These are phyloP conservation scores for Hsuehochloa calcarea DNA, from an alignment of 176 grass and related monocot genomes.

Conservation along the genomic window DNA sequence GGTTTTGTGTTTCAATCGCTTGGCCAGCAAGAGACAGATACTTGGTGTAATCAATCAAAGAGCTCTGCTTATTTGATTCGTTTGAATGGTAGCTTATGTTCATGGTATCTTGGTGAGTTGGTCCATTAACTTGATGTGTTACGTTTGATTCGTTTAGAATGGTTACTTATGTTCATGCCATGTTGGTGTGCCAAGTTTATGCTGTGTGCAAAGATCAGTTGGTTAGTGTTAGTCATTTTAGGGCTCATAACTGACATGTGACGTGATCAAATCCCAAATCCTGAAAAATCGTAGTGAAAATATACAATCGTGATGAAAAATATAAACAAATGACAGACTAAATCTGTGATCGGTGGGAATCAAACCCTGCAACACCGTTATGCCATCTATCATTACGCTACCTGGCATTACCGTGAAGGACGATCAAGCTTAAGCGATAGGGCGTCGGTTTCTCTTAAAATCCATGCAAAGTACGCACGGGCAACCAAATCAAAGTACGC, in stretches of 20 bases:
- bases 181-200: background rate
- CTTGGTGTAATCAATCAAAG: constrained; percentile 44
- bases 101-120: background rate
- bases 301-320: no score
- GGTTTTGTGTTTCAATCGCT: constrained; percentile 33
- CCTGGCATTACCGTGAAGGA: background rate
- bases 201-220: background rate
- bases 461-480: background rate
- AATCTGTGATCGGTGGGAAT: no score
- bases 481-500: background rate
- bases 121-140: background rate
- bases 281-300: background rate
- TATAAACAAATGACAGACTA: no score
- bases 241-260: no score
- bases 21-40: constrained; percentile 31
- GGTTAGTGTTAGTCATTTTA: no score
- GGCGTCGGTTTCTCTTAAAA: background rate
- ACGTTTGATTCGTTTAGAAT: background rate
- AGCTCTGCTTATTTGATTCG: constrained; percentile 39
- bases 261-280: background rate
- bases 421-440: no score
- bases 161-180: background rate
- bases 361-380: no score
- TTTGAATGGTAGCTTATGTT: constrained; percentile 14
- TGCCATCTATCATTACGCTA: no score